Evolutionary conservation across 2,329 filamentous ascomycete species (phyloP).

Genomic region (Fusarium cyanostomum): DNA sequence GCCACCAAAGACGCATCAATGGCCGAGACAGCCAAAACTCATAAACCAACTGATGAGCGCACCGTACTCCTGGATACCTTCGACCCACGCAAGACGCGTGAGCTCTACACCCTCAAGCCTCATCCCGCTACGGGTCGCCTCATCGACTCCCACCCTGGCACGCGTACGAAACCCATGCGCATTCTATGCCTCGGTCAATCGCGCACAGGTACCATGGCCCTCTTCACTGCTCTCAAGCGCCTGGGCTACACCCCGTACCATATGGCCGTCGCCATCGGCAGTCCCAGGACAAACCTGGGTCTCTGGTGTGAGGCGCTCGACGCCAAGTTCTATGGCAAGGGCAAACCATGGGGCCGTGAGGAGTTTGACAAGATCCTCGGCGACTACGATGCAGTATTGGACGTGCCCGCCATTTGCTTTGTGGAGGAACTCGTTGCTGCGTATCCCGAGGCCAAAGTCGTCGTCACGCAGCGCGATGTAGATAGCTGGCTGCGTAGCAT

Average conservation of each 20-base stretch:
- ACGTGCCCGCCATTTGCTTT: constrained; percentile 29
- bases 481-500: constrained; percentile 27
- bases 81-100: not conserved
- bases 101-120: constrained; percentile 22
- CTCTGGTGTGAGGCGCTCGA: constrained; percentile 35
- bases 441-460: constrained; percentile 30
- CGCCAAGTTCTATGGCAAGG: constrained; percentile 25
- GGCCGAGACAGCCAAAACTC: not conserved
- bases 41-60: not conserved
- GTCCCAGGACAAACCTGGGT: constrained; percentile 12
- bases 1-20: not conserved
- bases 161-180: constrained; percentile 25
- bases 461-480: constrained; percentile 17
- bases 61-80: not conserved
- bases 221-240: constrained; percentile 14
- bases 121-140: constrained; percentile 25
- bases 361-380: constrained; percentile 33
- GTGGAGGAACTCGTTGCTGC: constrained; percentile 27
- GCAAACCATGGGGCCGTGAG: constrained; percentile 22
- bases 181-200: constrained; percentile 31
- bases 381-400: constrained; percentile 12
- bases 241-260: constrained; percentile 30
- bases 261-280: constrained; percentile 9
- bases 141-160: constrained; percentile 25
- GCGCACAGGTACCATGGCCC: constrained; percentile 9